Percentiles rank a stretch among this genome's conserved stretches.
Evolutionary conservation across 2,329 filamentous ascomycete genomes (phyloP).

Genomic region (Aspergillus sojae): DNA sequence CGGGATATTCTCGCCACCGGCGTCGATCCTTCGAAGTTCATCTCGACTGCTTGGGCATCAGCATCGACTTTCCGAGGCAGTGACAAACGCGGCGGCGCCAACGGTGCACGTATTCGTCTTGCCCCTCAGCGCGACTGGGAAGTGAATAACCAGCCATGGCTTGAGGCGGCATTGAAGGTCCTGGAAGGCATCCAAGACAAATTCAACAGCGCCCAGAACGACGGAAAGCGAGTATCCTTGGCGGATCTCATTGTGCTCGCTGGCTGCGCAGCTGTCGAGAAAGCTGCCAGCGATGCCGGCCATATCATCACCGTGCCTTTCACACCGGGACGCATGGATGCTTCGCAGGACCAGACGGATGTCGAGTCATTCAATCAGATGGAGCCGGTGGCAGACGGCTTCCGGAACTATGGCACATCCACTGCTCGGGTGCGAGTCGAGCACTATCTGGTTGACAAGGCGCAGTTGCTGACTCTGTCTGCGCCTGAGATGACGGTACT

Average conservation of each 20-base stretch:
- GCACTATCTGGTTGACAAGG: constrained; percentile 71
- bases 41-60: constrained; percentile 69
- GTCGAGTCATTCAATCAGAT: constrained; percentile 65
- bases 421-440: constrained; percentile 65
- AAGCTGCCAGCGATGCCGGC: constrained; percentile 55
- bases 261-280: constrained; percentile 71
- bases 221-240: constrained; percentile 73
- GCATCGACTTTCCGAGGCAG: constrained; percentile 72
- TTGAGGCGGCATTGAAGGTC: constrained; percentile 62
- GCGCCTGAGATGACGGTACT: constrained; percentile 72
- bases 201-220: constrained; percentile 59
- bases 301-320: constrained; percentile 66
- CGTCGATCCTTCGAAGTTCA: constrained; percentile 62
- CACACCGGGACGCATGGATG: constrained; percentile 71
- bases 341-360: constrained; percentile 73
- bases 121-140: constrained; percentile 72
- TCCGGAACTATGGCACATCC: constrained; percentile 75
- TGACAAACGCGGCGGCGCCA: constrained; percentile 82
- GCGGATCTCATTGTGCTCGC: constrained; percentile 77
- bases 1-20: constrained; percentile 66
- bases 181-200: constrained; percentile 67
- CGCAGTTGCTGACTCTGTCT: constrained; percentile 69
- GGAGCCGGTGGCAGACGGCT: constrained; percentile 71
- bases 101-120: constrained; percentile 76
- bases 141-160: constrained; percentile 71